phyloP scores from a whole-genome alignment of 75 land plant genomes.

The Cupressus sempervirens region DNA sequence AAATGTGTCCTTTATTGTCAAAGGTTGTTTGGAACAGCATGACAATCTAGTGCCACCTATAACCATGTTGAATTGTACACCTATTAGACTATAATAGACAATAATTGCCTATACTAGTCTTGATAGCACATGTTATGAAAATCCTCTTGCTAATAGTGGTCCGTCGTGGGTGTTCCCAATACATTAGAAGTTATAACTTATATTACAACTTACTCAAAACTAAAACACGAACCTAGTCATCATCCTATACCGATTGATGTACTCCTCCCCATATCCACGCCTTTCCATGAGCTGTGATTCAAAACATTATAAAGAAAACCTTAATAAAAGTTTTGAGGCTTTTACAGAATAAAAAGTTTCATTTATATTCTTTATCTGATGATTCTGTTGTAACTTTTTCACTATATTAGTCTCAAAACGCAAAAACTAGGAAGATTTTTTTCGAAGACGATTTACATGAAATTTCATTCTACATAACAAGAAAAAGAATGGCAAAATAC shows the following conservation, averaged over 20 bases:
- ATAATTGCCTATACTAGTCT: too few species aligned
- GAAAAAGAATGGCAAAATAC: neutral
- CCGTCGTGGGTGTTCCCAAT: too few species aligned
- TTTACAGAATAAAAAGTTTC: neutral
- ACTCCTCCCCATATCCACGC: conserved; percentile 92
- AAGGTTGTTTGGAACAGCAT: too few species aligned
- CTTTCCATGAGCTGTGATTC: conserved; percentile 88
- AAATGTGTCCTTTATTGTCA: too few species aligned
- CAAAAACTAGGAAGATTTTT: neutral
- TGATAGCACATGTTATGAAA: too few species aligned
- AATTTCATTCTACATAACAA: neutral
- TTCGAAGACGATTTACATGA: neutral
- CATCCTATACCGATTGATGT: conserved; percentile 93
- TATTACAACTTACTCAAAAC: conserved; percentile 10
- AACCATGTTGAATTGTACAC: too few species aligned
- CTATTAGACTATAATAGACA: too few species aligned
- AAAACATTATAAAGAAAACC: neutral
- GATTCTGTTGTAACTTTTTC: neutral
- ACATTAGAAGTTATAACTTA: too few species aligned
- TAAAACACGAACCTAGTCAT: conserved; percentile 74
- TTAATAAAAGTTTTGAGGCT: neutral
- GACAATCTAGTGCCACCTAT: too few species aligned
- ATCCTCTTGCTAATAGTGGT: too few species aligned
- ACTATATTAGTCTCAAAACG: neutral
- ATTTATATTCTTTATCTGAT: neutral